Evolutionary conservation across 495 filamentous ascomycete genomes (phyloP).

Genomic region (Penicillium taxi): DNA sequence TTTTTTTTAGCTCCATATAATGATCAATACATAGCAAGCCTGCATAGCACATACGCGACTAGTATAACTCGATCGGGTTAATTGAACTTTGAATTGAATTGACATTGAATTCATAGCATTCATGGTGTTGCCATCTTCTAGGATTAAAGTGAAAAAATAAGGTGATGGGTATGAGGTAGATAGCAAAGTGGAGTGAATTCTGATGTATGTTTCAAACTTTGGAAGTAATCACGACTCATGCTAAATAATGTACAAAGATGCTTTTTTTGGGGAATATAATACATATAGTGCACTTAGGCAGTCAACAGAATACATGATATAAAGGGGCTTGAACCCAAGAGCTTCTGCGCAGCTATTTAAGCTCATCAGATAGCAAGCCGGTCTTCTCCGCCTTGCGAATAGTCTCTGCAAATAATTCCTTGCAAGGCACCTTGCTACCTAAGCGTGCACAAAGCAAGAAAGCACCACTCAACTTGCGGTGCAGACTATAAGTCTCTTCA

Average conservation of each 20-base stretch:
- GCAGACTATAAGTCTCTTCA: slow-evolving; percentile 95
- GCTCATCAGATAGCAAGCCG: slow-evolving; percentile 10
- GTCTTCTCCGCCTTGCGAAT: slow-evolving; percentile 40
- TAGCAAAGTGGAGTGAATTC: background rate
- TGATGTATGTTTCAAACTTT: background rate
- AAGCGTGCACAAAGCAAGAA: slow-evolving; percentile 86
- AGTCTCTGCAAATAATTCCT: slow-evolving; percentile 68
- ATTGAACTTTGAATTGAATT: no score
- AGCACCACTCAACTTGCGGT: slow-evolving; percentile 91
- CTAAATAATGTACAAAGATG: slow-evolving; percentile 1
- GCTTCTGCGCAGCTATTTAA: slow-evolving; percentile 7
- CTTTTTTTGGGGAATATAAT: background rate
- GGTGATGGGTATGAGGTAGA: no score
- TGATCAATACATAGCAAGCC: no score
- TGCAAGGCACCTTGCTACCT: slow-evolving; percentile 72
- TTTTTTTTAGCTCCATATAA: no score
- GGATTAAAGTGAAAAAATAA: no score
- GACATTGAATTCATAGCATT: no score
- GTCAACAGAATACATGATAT: slow-evolving; percentile 5
- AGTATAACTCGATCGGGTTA: no score
- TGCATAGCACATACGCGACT: no score
- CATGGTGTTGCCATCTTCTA: no score
- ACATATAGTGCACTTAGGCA: background rate
- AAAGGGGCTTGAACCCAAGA: slow-evolving; percentile 1
- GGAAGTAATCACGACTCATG: background rate